Base-by-base conservation (phyloP, 768 basidiomycete genomes). In the Hypsizygus marmoreus region DNA sequence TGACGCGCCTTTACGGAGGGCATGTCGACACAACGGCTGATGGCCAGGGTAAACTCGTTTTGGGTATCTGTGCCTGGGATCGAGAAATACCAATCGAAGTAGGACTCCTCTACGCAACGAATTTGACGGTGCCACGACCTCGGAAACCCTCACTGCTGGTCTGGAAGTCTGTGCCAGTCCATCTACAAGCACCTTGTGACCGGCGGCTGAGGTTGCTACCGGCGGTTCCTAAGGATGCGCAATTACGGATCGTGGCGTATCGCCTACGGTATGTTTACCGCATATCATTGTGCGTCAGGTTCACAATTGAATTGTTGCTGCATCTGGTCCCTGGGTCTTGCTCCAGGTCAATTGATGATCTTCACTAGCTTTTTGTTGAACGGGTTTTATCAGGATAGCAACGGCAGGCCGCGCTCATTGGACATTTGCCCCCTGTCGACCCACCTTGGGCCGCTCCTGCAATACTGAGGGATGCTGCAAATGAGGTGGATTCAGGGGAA, bases 191-290 rank as follows among this genome's bases (percentile, higher is more conserved):
- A 31, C 36, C 50, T 23, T 39, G 33, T 52, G 44, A 46, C 54
- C 51, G 45, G 51, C 51, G 54, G 51, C 41, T 50, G 48, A n/a
- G 23, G 16, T 45, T 30, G 23, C 43, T 43, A 48, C 55, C 55
- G 51, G 54, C 54, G 54, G 54, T 32, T 36, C 46, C 45, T 40
- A 31, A 26, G 22, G 25, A n/a, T 32, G 16, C 22, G 13, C n/a
- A 24, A 40, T 29, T 28, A 36, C 43, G 30, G 40, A 40, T 25
- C 20, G 32, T 33, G 34, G 35, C 23, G 39, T 47, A 11, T 12
- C 19, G 32, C 38, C 13, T 40, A n/a, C 38, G 36, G 37, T 12
- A 42, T 9, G 22, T 20, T 43, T 40, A 34, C 40, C 45, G 16
- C 36, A 44, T 39, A 14, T 16, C 28, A 13, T 28, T 36, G 28